These are phyloP conservation scores for Sclerotinia subarctica DNA, from an alignment of 2,329 filamentous ascomycete species.

Conservation along the genomic window DNA sequence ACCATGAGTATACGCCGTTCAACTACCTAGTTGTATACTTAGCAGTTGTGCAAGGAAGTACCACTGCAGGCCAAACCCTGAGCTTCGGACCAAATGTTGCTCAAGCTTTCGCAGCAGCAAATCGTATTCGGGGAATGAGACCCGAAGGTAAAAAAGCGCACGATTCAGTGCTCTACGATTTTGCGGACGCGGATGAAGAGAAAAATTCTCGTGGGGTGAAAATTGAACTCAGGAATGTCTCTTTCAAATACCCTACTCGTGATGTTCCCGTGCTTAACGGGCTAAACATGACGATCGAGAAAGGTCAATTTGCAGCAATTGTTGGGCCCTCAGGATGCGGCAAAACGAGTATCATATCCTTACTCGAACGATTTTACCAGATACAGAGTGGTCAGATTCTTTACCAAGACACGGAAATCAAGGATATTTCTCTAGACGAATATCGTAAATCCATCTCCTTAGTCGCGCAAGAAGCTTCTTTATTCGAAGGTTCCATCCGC, in stretches of 20 bases:
- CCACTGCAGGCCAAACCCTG: constrained; percentile 52
- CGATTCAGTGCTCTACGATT: constrained; percentile 20
- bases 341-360: constrained; percentile 56
- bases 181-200: constrained; percentile 28
- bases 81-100: constrained; percentile 54
- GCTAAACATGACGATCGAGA: constrained; percentile 57
- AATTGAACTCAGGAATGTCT: constrained; percentile 54
- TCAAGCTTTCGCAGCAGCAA: constrained; percentile 56
- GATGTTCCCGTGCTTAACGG: constrained; percentile 56
- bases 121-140: constrained; percentile 51
- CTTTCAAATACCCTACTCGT: constrained; percentile 60
- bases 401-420: constrained; percentile 60
- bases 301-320: constrained; percentile 67
- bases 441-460: constrained; percentile 66
- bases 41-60: constrained; percentile 50
- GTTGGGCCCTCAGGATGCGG: constrained; percentile 61
- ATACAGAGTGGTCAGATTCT: constrained; percentile 60
- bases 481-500: constrained; percentile 60
- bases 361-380: constrained; percentile 70
- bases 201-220: constrained; percentile 43
- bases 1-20: constrained; percentile 41
- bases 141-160: constrained; percentile 8
- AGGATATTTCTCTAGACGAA: constrained; percentile 54
- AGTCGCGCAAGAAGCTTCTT: constrained; percentile 70
- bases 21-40: constrained; percentile 57